These are phyloP conservation scores for Vitis hybrid DNA, from an alignment of 177 flowering plant species.

Conservation along the genomic window DNA sequence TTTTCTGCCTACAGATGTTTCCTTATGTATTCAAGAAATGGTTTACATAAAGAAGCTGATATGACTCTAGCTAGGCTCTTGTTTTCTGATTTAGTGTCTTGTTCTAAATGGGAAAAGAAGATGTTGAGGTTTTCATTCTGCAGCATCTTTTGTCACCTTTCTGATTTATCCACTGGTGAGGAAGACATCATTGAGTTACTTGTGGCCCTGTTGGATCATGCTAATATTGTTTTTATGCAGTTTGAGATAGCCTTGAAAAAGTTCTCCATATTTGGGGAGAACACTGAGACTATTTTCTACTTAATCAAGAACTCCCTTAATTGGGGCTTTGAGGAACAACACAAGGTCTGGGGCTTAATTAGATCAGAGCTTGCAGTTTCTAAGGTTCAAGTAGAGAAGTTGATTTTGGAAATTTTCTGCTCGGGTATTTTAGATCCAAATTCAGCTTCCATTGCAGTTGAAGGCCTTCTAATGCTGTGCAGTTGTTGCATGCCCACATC, in stretches of 20 bases:
- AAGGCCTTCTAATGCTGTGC: constrained; percentile 39
- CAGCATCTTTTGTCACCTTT: constrained; percentile 30
- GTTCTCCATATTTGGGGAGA: constrained; percentile 40
- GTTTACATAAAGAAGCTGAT: constrained; percentile 16
- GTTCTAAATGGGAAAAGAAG: constrained; percentile 26
- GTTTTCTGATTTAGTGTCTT: constrained; percentile 32
- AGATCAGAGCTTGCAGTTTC: constrained; percentile 47
- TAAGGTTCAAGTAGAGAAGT: constrained; percentile 30
- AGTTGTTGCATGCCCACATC: constrained; percentile 37
- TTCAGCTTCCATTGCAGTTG: constrained; percentile 30
- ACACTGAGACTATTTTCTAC: constrained; percentile 4
- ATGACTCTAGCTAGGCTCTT: constrained; percentile 24
- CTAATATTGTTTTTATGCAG: constrained; percentile 28
- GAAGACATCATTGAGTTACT: constrained; percentile 36
- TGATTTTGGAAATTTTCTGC: constrained; percentile 33
- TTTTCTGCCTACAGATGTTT: constrained; percentile 41
- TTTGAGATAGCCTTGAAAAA: constrained; percentile 20
- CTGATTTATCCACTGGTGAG: constrained; percentile 33
- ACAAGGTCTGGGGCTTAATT: constrained; percentile 47
- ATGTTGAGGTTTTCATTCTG: constrained; percentile 23
- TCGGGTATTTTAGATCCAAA: constrained; percentile 26
- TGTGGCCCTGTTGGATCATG: constrained; percentile 30
- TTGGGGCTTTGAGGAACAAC: constrained; percentile 43
- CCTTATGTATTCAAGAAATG: constrained; percentile 8
- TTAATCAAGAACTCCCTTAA: constrained; percentile 14